Evolutionary conservation across 805 yeast genomes (phyloP), one percentile per base, ranked within the genome.

Genomic region (Teunomyces funiuensis): DNA sequence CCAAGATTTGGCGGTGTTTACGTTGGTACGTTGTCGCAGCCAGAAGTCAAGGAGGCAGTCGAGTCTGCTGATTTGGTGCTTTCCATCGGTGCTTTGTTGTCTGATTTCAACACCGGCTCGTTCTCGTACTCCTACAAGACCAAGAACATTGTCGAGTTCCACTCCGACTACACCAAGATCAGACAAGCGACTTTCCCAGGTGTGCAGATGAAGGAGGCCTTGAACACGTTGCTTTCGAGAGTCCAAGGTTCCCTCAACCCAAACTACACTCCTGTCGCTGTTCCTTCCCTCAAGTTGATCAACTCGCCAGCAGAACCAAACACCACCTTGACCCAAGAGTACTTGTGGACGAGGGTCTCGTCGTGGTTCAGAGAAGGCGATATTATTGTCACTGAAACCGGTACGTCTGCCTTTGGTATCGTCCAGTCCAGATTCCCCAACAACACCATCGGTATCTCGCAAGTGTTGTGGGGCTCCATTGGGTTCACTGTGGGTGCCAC

Each of bases 391-490:
- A 57, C 66, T 20, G 69, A 63, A 43, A 63, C 69, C 15, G 69
- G 69, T 38, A 63, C 69, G 10, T 60, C 68, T 11, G 57, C 66
- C 3, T 63, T 63, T 41, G 69, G 69, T 38, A 61, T 63, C 15
- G 46, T 63, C 29, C 68, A 63, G 50, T 51, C 64, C 13, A 41
- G 50, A 26, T 61, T 49, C 45, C 69, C 69, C 13, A 52, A 55
- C 39, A 50, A 60, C 37, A 46, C 59, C 15, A 47, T 60, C 17
- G 68, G 68, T 23, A 63, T 63, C 33, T 58, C 63, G 14, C 69
- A 63, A 42, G 63, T 63, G 5, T 55, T 63, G 42, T 63, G 64
- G 61, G 69, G 69, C 9, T 60, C 66, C 14, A 63, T 63, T 44
- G 69, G 69, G 15, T 63, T 54, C 45, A 51, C 68, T 1, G 67